phyloP scores from a whole-genome alignment of 139 green algal species.

The Zygnema circumcarinatum region DNA sequence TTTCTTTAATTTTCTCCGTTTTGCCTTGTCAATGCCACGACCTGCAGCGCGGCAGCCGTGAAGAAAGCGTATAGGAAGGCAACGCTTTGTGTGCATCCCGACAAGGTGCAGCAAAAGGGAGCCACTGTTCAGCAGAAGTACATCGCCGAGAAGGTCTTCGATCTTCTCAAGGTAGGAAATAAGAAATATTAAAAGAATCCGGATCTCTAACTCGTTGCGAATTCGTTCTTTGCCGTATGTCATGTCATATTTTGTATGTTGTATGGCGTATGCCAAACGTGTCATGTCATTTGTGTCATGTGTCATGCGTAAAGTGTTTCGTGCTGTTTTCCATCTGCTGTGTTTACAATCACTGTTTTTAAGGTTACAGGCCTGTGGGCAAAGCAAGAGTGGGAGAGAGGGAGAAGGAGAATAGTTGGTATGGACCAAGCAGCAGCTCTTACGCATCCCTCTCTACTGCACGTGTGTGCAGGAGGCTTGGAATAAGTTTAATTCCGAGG shows the following conservation, averaged over 20 bases:
- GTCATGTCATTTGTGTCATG: not conserved
- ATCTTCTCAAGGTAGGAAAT: conserved; percentile 59
- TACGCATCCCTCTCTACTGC: too few relatives aligned
- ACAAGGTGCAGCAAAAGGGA: conserved; percentile 67
- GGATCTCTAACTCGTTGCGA: not conserved
- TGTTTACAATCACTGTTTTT: not conserved
- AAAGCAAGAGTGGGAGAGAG: too few relatives aligned
- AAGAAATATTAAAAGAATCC: not conserved
- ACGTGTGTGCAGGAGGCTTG: conserved; percentile 41
- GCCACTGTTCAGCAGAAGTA: conserved; percentile 65
- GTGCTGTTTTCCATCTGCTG: not conserved
- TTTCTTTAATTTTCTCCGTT: too few relatives aligned
- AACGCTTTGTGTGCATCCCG: conserved; percentile 60
- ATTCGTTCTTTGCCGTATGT: not conserved
- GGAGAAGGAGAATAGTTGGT: too few relatives aligned
- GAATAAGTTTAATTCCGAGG: conserved; percentile 58
- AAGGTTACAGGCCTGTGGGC: not conserved
- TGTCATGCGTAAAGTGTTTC: not conserved
- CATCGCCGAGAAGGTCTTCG: conserved; percentile 64
- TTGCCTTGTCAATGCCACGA: too few relatives aligned
- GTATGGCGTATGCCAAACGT: not conserved
- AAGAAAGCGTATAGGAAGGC: conserved; percentile 66
- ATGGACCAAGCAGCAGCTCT: too few relatives aligned
- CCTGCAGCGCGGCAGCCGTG: conserved; percentile 48
- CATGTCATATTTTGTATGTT: not conserved